Evolutionary conservation across 2,329 filamentous ascomycete species (phyloP), one percentile per base, ranked within the genome.

Genomic region (Alternaria conjuncta): DNA sequence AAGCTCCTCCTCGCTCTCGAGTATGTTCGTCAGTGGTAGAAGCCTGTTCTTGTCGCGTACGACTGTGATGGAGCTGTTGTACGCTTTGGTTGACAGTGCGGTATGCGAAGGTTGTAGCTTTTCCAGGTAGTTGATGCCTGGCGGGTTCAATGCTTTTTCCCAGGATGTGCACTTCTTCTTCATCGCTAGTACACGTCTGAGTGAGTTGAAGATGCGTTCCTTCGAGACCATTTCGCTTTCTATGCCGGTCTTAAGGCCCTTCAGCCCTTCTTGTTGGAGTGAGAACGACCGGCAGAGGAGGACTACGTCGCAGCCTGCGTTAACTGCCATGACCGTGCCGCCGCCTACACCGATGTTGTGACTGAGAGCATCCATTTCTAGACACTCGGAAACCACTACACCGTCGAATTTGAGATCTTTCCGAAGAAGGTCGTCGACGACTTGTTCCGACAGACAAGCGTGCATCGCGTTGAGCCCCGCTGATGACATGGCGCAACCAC

Each of bases 331-430:
- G 71, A 98, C 93, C 0, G 95, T 97, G 12, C 96, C 96, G 44
- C 96, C 95, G 70, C 95, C 94, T 18, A 99, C 94, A n/a, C 95
- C 95, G 54, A 98, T 96, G 72, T 97, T 96, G 75, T 97, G 93
- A 68, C 93, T 96, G 9, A 98, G 86, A 0, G 94, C 94, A 75
- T 97, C 94, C 95, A 98, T 98, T 78, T 97, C 95, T 8, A 98
- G 83, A 70, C 95, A 98, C 76, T 98, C 95, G 0, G 94, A 97
- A 54, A 98, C 93, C 23, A 96, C 94, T 3, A 98, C 94, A 2
- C 95, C 95, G 54, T 93, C 88, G 72, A 98, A 98, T 3, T 92
- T 91, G 23, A 98, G 86, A 69, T 97, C 94, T 63, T 91, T 91
- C n/a, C 95, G 88, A 4, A 98, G 84, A 21, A 97, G 82, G 62